phyloP scores from a whole-genome alignment of 441 rosid species.

The Capsella rubella region DNA sequence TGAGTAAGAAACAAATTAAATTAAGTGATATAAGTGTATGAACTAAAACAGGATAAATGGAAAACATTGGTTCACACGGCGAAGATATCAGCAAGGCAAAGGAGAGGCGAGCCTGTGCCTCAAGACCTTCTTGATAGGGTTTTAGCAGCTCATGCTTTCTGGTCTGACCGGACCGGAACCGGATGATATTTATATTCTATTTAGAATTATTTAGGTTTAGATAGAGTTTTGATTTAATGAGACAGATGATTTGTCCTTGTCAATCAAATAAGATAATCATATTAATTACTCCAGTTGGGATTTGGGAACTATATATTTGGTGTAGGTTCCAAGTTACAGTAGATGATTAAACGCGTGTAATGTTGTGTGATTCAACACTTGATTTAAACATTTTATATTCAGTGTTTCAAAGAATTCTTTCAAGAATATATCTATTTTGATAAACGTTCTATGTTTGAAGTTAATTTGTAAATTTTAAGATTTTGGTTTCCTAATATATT shows the following conservation, averaged over 20 bases:
- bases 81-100: constrained; percentile 80
- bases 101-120: constrained; percentile 84
- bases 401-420: too few species aligned
- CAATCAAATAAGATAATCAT: not conserved
- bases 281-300: not conserved
- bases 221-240: not conserved
- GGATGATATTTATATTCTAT: constrained; percentile 13
- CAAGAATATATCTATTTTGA: too few species aligned
- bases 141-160: constrained; percentile 66
- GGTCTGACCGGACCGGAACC: constrained; percentile 52
- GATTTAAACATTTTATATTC: too few species aligned
- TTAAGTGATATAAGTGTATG: not conserved
- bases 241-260: not conserved
- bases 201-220: not conserved
- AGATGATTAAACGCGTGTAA: not conserved
- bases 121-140: constrained; percentile 82
- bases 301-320: not conserved
- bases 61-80: constrained; percentile 87
- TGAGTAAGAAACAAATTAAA: not conserved
- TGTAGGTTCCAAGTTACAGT: not conserved
- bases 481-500: too few species aligned
- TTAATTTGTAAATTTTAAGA: too few species aligned
- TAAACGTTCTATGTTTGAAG: too few species aligned
- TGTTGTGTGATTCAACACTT: too few species aligned
- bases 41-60: constrained; percentile 72